These are phyloP conservation scores for Alternaria sp. DNA, from an alignment of 2,329 filamentous ascomycete genomes.

Conservation along the genomic window DNA sequence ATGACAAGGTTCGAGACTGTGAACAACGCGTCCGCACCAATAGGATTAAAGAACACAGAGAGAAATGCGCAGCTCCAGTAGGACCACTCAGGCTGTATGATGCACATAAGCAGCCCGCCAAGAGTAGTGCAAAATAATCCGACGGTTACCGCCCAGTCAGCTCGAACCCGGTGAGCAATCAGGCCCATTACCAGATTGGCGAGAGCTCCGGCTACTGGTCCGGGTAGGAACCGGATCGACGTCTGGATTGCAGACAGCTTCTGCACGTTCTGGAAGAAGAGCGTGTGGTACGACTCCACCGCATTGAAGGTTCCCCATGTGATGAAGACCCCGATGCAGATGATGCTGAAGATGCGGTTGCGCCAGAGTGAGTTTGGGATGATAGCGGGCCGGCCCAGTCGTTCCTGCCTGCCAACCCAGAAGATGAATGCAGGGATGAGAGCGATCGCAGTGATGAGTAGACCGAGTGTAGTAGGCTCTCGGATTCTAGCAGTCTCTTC, in stretches of 20 bases:
- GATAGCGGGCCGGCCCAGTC: slow-evolving; percentile 57
- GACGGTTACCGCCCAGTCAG: slow-evolving; percentile 51
- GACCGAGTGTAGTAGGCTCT: slow-evolving; percentile 52
- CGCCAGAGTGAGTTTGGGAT: slow-evolving; percentile 69
- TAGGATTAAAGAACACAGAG: slow-evolving; percentile 51
- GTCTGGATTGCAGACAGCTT: slow-evolving; percentile 42
- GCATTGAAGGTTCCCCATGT: slow-evolving; percentile 41
- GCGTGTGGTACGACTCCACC: slow-evolving; percentile 42
- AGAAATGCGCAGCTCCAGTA: slow-evolving; percentile 58
- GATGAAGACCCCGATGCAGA: slow-evolving; percentile 57
- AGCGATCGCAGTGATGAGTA: slow-evolving; percentile 54
- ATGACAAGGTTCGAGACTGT: slow-evolving; percentile 54
- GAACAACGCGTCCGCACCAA: slow-evolving; percentile 54
- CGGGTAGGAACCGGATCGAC: slow-evolving; percentile 53
- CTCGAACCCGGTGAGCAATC: slow-evolving; percentile 53
- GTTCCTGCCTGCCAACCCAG: slow-evolving; percentile 61
- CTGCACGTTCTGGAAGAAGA: slow-evolving; percentile 54
- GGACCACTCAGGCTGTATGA: slow-evolving; percentile 52
- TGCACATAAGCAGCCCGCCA: slow-evolving; percentile 41
- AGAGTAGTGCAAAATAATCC: slow-evolving; percentile 33
- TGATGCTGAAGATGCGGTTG: slow-evolving; percentile 61
- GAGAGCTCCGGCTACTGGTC: slow-evolving; percentile 48
- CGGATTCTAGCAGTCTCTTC: slow-evolving; percentile 46
- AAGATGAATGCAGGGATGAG: slow-evolving; percentile 58
- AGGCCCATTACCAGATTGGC: slow-evolving; percentile 56